Conservation (phyloP, 2,329 filamentous ascomycete genomes). For the Cladosporium sp. region DNA sequence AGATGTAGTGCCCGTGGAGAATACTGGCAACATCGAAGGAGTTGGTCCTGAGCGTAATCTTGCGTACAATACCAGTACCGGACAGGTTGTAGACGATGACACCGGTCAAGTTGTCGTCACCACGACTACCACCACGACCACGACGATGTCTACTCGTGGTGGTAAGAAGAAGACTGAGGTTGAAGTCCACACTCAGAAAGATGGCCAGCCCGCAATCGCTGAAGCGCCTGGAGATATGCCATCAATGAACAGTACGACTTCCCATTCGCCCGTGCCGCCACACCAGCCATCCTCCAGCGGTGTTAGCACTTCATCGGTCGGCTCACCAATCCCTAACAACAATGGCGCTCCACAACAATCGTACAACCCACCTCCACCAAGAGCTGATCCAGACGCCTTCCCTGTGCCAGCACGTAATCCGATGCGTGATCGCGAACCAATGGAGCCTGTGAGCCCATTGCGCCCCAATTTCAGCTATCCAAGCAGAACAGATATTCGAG, state of each 20-base stretch:
- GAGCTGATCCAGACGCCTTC: neutral
- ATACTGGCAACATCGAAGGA: constrained; percentile 25
- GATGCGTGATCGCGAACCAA: constrained; percentile 9
- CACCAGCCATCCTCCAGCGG: neutral
- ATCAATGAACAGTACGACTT: neutral
- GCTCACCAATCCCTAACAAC: neutral
- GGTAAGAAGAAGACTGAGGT: constrained; percentile 18
- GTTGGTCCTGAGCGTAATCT: constrained; percentile 24
- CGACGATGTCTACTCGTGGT: constrained; percentile 24
- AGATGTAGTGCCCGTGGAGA: constrained; percentile 24
- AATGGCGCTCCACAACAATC: neutral
- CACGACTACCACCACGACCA: constrained; percentile 30
- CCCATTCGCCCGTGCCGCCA: constrained; percentile 1
- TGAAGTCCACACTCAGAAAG: constrained; percentile 17
- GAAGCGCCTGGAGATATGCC: constrained; percentile 17
- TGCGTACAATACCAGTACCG: constrained; percentile 25
- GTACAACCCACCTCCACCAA: neutral
- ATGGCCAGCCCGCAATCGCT: constrained; percentile 7
- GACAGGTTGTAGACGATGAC: constrained; percentile 28
- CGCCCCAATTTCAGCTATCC: constrained; percentile 15
- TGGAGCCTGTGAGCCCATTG: constrained; percentile 9
- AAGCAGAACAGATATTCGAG: constrained; percentile 8
- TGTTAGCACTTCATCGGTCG: neutral
- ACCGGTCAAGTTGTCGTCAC: constrained; percentile 28
- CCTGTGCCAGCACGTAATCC: constrained; percentile 8